Conservation (phyloP, 2,329 filamentous ascomycete species). For the Penicillium corylophilum region DNA sequence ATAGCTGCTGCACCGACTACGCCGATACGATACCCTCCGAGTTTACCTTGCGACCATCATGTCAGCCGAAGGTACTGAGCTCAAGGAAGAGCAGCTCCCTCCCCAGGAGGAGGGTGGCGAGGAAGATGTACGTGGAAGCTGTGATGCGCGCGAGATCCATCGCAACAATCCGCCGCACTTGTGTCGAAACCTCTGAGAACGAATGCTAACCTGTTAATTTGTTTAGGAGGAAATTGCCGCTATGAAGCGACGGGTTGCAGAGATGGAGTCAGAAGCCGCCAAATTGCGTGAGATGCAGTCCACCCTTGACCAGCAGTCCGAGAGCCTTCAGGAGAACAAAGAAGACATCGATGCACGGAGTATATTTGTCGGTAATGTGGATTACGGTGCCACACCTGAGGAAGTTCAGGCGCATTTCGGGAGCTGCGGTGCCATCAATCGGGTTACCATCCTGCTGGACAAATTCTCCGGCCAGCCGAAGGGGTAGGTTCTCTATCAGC, state of each 20-base stretch:
- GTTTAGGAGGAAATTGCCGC: conserved; percentile 73
- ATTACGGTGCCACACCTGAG: conserved; percentile 94
- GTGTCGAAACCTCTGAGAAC: neutral
- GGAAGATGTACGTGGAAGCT: conserved; percentile 42
- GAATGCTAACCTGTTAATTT: conserved; percentile 2
- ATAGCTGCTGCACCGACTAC: conserved; percentile 7
- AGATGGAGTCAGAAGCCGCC: conserved; percentile 87
- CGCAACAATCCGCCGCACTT: neutral
- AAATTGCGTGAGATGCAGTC: conserved; percentile 87
- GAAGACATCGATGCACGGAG: conserved; percentile 93
- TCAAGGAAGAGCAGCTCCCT: conserved; percentile 40
- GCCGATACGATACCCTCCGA: neutral
- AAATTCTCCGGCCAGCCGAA: conserved; percentile 99
- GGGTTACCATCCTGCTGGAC: conserved; percentile 94
- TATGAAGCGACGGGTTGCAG: conserved; percentile 82
- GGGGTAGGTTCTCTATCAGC: conserved; percentile 65
- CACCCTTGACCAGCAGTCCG: conserved; percentile 77
- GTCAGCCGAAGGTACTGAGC: conserved; percentile 37
- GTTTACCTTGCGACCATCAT: conserved; percentile 22
- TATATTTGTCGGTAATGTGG: conserved; percentile 98
- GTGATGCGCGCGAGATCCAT: neutral
- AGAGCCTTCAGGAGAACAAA: conserved; percentile 84
- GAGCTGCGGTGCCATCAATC: conserved; percentile 94
- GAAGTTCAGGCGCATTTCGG: conserved; percentile 99
- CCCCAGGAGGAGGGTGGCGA: conserved; percentile 43